Evolutionary conservation across 768 basidiomycete genomes (phyloP).

Genomic region (Suillus weaverae): DNA sequence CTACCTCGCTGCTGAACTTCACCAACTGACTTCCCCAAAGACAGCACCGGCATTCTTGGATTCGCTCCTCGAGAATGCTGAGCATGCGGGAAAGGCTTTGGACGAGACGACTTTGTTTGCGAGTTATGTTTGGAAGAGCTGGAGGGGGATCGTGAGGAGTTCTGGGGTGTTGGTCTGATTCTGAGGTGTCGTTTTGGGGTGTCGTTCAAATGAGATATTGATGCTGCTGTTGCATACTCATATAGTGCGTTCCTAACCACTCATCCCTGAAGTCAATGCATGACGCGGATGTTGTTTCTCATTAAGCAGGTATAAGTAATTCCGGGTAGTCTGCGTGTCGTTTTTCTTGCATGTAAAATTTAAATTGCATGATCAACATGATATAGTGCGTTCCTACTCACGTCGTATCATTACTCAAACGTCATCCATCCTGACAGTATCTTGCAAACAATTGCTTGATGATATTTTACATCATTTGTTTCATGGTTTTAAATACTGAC

Average conservation of each 20-base stretch:
- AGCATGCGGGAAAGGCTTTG: conserved; percentile 44
- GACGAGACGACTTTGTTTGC: conserved; percentile 57
- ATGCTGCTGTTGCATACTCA: not conserved
- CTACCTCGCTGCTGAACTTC: conserved; percentile 79
- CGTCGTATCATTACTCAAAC: too few relatives aligned
- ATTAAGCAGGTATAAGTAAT: too few relatives aligned
- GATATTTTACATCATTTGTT: too few relatives aligned
- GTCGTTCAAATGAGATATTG: not conserved
- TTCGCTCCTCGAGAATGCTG: conserved; percentile 53
- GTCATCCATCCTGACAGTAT: too few relatives aligned
- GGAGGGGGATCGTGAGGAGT: conserved; percentile 71
- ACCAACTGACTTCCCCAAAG: conserved; percentile 75
- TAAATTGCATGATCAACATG: too few relatives aligned
- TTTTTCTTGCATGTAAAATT: too few relatives aligned
- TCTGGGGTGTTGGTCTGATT: conserved; percentile 43
- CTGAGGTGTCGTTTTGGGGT: not conserved
- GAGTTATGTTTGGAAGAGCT: conserved; percentile 48
- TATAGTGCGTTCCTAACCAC: not conserved
- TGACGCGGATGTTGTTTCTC: not conserved
- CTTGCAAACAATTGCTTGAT: too few relatives aligned
- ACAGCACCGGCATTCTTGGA: conserved; percentile 70
- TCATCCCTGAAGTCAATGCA: not conserved
- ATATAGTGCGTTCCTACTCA: too few relatives aligned
- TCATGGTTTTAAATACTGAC: too few relatives aligned
- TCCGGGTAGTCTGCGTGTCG: too few relatives aligned